phyloP scores from a whole-genome alignment of 2,329 filamentous ascomycete species.

The Ceratocystis variospora region DNA sequence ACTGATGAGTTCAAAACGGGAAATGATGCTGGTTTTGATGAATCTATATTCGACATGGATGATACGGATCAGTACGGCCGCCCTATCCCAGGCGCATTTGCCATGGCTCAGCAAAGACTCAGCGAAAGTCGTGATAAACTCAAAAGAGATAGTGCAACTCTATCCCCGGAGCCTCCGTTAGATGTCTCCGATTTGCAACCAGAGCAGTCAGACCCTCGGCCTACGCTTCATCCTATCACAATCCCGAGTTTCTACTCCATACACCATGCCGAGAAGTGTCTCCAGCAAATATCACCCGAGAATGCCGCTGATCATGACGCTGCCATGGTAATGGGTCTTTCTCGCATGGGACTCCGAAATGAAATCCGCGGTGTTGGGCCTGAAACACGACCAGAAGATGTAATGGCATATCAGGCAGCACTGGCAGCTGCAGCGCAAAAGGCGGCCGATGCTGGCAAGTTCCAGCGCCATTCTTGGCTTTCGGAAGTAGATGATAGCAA shows the following conservation, averaged over 20 bases:
- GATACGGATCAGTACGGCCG: conserved; percentile 50
- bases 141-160: not conserved
- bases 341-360: not conserved
- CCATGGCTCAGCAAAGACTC: conserved; percentile 33
- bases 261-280: conserved; percentile 10
- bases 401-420: conserved; percentile 66
- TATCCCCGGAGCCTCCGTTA: not conserved
- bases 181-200: not conserved
- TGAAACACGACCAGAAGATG: conserved; percentile 22
- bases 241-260: conserved; percentile 15
- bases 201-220: not conserved
- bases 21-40: conserved; percentile 50
- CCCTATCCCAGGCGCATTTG: conserved; percentile 45
- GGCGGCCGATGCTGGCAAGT: conserved; percentile 63
- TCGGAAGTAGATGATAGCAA: conserved; percentile 20
- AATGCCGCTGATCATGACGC: not conserved
- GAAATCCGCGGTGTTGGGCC: conserved; percentile 16
- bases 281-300: not conserved
- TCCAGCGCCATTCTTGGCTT: conserved; percentile 46
- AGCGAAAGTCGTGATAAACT: conserved; percentile 14
- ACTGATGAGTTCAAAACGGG: conserved; percentile 27
- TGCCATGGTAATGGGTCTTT: not conserved
- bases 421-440: conserved; percentile 68
- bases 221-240: conserved; percentile 6
- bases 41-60: conserved; percentile 58